A percentile compares a stretch with the other conserved stretches of the same genome.
These are phyloP conservation scores for Candida ortonii DNA, from an alignment of 805 yeast genomes.

Conservation along the genomic window DNA sequence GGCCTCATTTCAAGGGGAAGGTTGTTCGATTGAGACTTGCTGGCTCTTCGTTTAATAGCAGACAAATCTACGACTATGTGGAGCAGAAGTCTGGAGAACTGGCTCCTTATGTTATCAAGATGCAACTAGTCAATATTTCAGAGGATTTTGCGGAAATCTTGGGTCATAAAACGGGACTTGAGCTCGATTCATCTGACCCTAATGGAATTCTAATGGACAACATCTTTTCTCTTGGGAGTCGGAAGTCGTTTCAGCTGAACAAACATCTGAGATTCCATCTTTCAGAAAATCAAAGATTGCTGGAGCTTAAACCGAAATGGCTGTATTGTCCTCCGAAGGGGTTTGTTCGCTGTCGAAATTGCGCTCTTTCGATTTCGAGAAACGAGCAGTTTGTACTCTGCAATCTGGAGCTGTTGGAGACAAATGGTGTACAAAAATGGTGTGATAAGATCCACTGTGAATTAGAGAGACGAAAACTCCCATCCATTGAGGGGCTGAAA, in stretches of 20 bases:
- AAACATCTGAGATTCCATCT: slow-evolving; percentile 28
- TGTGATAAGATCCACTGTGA: slow-evolving; percentile 27
- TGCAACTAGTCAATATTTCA: slow-evolving; percentile 13
- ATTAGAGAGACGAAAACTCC: slow-evolving; percentile 1
- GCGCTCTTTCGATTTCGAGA: slow-evolving; percentile 37
- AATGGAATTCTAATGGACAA: slow-evolving; percentile 30
- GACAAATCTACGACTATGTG: slow-evolving; percentile 41
- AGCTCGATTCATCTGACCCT: slow-evolving; percentile 16
- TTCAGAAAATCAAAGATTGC: slow-evolving; percentile 11
- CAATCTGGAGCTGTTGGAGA: slow-evolving; percentile 38
- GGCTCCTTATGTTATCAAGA: slow-evolving; percentile 16
- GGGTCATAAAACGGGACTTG: neutral
- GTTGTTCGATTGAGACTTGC: slow-evolving; percentile 38
- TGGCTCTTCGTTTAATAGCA: slow-evolving; percentile 36
- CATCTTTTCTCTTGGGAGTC: slow-evolving; percentile 10
- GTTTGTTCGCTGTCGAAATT: slow-evolving; percentile 43
- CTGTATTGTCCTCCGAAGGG: slow-evolving; percentile 34
- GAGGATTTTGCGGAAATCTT: slow-evolving; percentile 2
- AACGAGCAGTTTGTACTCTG: slow-evolving; percentile 36
- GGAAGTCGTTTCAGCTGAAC: slow-evolving; percentile 15
- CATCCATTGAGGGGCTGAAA: slow-evolving; percentile 6
- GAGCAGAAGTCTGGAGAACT: slow-evolving; percentile 20
- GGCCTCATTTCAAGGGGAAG: slow-evolving; percentile 32
- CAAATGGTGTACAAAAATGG: slow-evolving; percentile 34
- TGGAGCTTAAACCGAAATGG: slow-evolving; percentile 57